Percentiles rank a stretch among this genome's conserved stretches.
Evolutionary conservation across 1,139 yeast species (phyloP).

Genomic region (Magnusiomyces clavatus): DNA sequence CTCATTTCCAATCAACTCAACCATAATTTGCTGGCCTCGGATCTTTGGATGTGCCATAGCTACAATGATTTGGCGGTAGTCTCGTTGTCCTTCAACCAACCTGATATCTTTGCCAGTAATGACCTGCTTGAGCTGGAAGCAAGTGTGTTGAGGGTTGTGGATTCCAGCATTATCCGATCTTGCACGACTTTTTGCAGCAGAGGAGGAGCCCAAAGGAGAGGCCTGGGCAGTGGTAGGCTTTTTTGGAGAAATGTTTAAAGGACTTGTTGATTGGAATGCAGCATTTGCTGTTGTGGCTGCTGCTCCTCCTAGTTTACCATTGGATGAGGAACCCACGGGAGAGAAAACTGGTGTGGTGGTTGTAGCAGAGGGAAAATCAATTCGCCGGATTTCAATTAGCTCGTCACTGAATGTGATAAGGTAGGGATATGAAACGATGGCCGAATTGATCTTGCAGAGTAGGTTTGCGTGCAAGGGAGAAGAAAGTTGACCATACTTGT

Average conservation of each 20-base stretch:
- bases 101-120: constrained; percentile 59
- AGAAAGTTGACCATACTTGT: constrained; percentile 56
- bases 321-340: neutral
- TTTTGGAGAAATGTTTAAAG: no score
- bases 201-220: no score
- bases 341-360: no score
- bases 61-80: constrained; percentile 34
- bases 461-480: constrained; percentile 51
- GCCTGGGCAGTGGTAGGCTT: no score
- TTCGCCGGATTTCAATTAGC: constrained; percentile 59
- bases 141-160: neutral
- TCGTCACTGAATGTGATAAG: constrained; percentile 60
- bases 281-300: constrained; percentile 26
- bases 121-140: constrained; percentile 57
- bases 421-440: constrained; percentile 51
- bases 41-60: constrained; percentile 65
- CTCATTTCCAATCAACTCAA: constrained; percentile 31
- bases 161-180: no score
- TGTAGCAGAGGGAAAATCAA: constrained; percentile 21
- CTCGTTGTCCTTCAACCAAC: constrained; percentile 37
- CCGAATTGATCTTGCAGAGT: constrained; percentile 52
- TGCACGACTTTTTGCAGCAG: no score
- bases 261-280: constrained; percentile 16
- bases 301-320: no score
- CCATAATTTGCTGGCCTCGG: constrained; percentile 52